Evolutionary conservation across 306 rosid species (phyloP), one percentile per base, ranked within the genome.

Genomic region (Fragaria iinumae): DNA sequence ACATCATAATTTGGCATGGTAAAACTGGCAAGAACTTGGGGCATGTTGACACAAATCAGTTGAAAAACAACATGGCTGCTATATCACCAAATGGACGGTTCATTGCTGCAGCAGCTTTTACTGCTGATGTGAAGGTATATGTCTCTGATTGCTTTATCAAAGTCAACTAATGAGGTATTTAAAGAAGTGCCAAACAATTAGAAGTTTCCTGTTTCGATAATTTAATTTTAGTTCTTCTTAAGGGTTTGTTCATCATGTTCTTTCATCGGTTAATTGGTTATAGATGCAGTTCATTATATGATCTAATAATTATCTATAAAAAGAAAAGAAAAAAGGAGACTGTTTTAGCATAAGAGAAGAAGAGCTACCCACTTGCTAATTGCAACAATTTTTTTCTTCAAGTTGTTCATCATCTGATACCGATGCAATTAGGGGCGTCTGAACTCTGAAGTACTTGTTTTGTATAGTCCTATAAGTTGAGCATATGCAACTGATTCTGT

Each of bases 51-150:
- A 96, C 99, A 56, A 96, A 90, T 88, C 99, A 96, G 77, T 83
- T 96, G 86, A 96, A 92, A 85, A 96, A 96, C 84, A 92, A 63
- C 82, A 96, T 91, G 99, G 97, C 96, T 66, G 86, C 90, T 70
- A 80, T 96, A 88, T 96, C 99, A 73, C 96, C 98, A 78, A 86
- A 96, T 85, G 99, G 99, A 36, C 98, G 99, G 49, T 96, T 96
- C 83, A 85, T 96, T 89, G 99, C 99, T 38, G 98, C 99, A 16
- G 99, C 99, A 71, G 99, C 99, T 45, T 96, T 96, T 87, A 96
- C 99, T 68, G 98, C 98, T 57, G 99, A 96, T 68, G 99, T 96
- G 78, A 96, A 96, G 93, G 99, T 93, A 57, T 77, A 41, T 38
- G 32, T 66, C 71, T 74, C 27, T 82, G 69, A 25, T 11, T 18